Conservation (phyloP, 176 grass and related monocot genomes). For the Pontederia paniculata region DNA sequence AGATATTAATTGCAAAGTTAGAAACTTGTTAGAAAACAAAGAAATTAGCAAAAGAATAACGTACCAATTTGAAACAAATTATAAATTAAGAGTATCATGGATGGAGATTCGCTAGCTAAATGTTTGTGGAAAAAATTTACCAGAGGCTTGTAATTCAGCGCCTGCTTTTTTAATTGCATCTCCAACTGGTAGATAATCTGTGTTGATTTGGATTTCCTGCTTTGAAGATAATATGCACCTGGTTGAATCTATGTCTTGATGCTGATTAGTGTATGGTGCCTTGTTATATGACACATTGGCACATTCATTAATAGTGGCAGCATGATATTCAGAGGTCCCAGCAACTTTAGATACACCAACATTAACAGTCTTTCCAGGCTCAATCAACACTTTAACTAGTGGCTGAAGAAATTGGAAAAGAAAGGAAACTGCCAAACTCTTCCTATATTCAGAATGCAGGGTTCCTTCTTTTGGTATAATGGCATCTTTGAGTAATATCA, state of each 20-base stretch:
- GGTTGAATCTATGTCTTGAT: not conserved
- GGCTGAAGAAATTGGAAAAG: conserved; percentile 24
- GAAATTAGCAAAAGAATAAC: no score
- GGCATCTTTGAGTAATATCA: conserved; percentile 25
- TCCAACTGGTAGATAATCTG: conserved; percentile 27
- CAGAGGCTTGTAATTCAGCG: conserved; percentile 34
- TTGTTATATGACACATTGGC: not conserved
- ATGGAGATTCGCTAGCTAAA: not conserved
- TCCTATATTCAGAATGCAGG: conserved; percentile 24
- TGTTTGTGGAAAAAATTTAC: conserved; percentile 7
- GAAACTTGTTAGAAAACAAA: no score
- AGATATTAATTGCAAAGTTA: no score
- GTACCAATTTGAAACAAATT: no score
- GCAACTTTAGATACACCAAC: not conserved
- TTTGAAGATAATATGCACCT: conserved; percentile 11
- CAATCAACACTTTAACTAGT: conserved; percentile 5
- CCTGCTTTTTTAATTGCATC: conserved; percentile 21
- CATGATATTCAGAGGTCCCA: not conserved
- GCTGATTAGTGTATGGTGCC: not conserved
- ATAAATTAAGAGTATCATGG: not conserved
- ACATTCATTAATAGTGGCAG: not conserved
- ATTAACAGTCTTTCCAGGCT: conserved; percentile 7
- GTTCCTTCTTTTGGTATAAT: conserved; percentile 23
- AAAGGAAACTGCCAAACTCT: conserved; percentile 26
- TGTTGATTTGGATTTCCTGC: conserved; percentile 16